Evolutionary conservation across 805 yeast species (phyloP).

Genomic region (Spathaspora passalidarum): DNA sequence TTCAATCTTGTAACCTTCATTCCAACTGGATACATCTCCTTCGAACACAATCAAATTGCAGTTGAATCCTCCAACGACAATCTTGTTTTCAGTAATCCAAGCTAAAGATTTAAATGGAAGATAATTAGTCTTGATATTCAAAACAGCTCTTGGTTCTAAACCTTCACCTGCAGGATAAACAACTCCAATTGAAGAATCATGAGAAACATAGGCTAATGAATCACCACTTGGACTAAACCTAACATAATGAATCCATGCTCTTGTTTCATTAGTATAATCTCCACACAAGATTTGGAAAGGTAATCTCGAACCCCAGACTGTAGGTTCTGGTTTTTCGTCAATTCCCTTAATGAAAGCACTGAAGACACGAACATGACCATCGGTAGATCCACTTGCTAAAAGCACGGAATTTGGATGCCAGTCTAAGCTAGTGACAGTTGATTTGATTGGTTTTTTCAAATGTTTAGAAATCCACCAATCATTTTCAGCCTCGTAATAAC

Average conservation of each 20-base stretch:
- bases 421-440: constrained; percentile 75
- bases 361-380: constrained; percentile 87
- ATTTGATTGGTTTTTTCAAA: constrained; percentile 89
- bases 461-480: constrained; percentile 99
- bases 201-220: constrained; percentile 76
- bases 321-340: constrained; percentile 75
- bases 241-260: constrained; percentile 92
- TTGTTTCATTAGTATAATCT: constrained; percentile 63
- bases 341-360: constrained; percentile 86
- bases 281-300: constrained; percentile 93
- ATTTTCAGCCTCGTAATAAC: constrained; percentile 93
- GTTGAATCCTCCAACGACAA: constrained; percentile 89
- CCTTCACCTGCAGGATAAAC: constrained; percentile 74
- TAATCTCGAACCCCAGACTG: constrained; percentile 91
- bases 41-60: constrained; percentile 85
- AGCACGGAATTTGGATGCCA: constrained; percentile 95
- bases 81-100: constrained; percentile 62
- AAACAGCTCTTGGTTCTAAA: constrained; percentile 57
- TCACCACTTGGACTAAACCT: constrained; percentile 79
- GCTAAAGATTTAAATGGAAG: constrained; percentile 79
- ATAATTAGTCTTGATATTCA: constrained; percentile 59
- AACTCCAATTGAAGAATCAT: constrained; percentile 80
- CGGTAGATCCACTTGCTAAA: constrained; percentile 88
- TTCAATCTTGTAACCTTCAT: constrained; percentile 57
- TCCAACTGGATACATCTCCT: constrained; percentile 65